Evolutionary conservation across 2,329 filamentous ascomycete genomes (phyloP), one percentile per base, ranked within the genome.

Genomic region (Colletotrichum zoysiae): DNA sequence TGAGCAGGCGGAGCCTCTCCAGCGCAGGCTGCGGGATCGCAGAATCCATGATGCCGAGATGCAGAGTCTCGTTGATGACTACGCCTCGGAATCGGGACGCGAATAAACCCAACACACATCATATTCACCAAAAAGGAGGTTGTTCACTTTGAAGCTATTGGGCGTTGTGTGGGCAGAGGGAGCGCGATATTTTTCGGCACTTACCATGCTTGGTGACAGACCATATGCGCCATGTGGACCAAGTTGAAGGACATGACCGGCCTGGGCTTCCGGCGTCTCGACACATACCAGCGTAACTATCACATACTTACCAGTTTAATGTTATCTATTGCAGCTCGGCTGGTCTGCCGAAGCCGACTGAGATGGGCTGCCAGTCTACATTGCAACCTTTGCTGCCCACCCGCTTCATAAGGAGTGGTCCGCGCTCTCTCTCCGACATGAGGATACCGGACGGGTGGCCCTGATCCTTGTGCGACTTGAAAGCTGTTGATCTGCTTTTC

Each of bases 1-100:
- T 48, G 93, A 95, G 74, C 86, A 85, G 59, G 78, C 76, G 16
- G 68, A 64, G 26, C 61, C 62, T n/a, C 55, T 70, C 18, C 66
- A 63, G 70, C 59, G 64, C 33, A 59, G 70, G 23, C 50, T 66
- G 20, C 53, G 50, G 50, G 46, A 51, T 18, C 68, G 62, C 33
- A 40, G 50, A 23, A 48, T 61, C 16, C 73, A 73, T 48, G 67
- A 73, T 30, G 59, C 70, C 9, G 73, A 74, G 70, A 74, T 74
- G 73, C 73, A 74, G 56, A 67, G 60, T 46, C 63, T 73, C 3
- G 71, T 73, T 2, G 73, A 74, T 26, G 73, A 73, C 56, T 74
- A 74, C 38, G 73, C 73, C 26, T 70, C 64, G 9, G 73, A 74
- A 35, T 66, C 67, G 5, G 62, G 71, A 40, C 60, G 63, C 23